These are phyloP conservation scores for Acacia pycnantha DNA, from an alignment of 331 rosid genomes.

Conservation along the genomic window DNA sequence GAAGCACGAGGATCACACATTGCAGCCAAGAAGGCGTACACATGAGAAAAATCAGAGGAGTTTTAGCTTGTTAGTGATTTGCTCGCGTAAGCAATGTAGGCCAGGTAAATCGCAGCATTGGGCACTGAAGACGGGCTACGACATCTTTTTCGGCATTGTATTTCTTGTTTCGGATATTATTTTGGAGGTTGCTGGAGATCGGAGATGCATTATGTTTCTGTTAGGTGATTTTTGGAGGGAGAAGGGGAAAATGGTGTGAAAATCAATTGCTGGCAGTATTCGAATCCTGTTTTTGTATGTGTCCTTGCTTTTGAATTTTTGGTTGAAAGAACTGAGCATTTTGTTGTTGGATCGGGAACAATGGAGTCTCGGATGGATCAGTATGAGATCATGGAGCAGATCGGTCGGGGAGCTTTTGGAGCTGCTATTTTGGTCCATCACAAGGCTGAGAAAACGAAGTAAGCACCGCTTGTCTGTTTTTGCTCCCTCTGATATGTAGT, in stretches of 20 bases:
- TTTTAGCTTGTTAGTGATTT: background rate
- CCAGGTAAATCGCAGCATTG: constrained; percentile 19
- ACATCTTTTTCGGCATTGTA: background rate
- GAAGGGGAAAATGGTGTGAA: constrained; percentile 32
- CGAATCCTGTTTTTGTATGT: constrained; percentile 6
- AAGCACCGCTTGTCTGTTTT: background rate
- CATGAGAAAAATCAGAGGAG: background rate
- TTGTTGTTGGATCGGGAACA: constrained; percentile 28
- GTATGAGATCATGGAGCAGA: constrained; percentile 99
- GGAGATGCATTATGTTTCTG: constrained; percentile 5
- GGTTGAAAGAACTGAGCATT: background rate
- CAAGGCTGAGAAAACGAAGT: constrained; percentile 93
- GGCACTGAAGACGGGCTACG: constrained; percentile 6
- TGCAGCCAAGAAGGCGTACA: background rate
- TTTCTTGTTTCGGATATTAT: constrained; percentile 15
- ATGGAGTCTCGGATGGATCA: constrained; percentile 99
- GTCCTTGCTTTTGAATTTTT: background rate
- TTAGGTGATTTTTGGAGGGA: constrained; percentile 20
- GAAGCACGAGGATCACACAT: constrained; percentile 7
- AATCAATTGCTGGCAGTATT: constrained; percentile 15
- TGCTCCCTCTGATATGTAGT: background rate
- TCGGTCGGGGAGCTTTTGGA: constrained; percentile 99
- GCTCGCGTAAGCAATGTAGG: constrained; percentile 39
- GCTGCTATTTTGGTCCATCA: constrained; percentile 97
- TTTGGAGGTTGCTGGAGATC: background rate